Conservation (phyloP, 2,329 filamentous ascomycete species). For the Aspergillus pseudonomiae region DNA sequence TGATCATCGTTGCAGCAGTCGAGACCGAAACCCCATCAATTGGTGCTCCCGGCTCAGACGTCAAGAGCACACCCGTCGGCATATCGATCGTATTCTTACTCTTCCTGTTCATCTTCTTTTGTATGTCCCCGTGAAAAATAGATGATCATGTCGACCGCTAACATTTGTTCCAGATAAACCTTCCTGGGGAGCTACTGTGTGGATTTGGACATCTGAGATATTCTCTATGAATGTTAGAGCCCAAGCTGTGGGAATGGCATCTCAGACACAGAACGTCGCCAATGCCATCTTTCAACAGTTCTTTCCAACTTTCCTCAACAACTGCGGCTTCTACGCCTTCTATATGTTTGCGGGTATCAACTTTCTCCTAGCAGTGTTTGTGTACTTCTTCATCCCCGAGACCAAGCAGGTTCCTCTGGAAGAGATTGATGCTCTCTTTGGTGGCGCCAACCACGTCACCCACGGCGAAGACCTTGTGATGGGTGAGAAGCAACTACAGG, state of each 20-base stretch:
- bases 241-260: slow-evolving; percentile 70
- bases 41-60: slow-evolving; percentile 37
- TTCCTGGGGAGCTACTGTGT: slow-evolving; percentile 69
- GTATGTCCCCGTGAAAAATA: slow-evolving; percentile 18
- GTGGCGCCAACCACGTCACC: slow-evolving; percentile 40
- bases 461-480: slow-evolving; percentile 37
- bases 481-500: slow-evolving; percentile 26
- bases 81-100: slow-evolving; percentile 70
- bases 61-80: slow-evolving; percentile 62
- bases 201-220: slow-evolving; percentile 72
- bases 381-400: slow-evolving; percentile 57
- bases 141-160: slow-evolving; percentile 23
- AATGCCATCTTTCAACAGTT: slow-evolving; percentile 71
- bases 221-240: slow-evolving; percentile 74
- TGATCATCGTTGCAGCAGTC: slow-evolving; percentile 66
- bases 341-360: slow-evolving; percentile 60
- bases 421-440: slow-evolving; percentile 43
- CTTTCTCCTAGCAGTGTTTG: slow-evolving; percentile 53
- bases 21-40: slow-evolving; percentile 60
- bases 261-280: slow-evolving; percentile 64
- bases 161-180: slow-evolving; percentile 59
- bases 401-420: slow-evolving; percentile 49
- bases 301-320: slow-evolving; percentile 68
- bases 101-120: slow-evolving; percentile 63
- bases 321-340: slow-evolving; percentile 59